Base-by-base conservation (phyloP, 345 rosid genomes). In the Turnera subulata region DNA sequence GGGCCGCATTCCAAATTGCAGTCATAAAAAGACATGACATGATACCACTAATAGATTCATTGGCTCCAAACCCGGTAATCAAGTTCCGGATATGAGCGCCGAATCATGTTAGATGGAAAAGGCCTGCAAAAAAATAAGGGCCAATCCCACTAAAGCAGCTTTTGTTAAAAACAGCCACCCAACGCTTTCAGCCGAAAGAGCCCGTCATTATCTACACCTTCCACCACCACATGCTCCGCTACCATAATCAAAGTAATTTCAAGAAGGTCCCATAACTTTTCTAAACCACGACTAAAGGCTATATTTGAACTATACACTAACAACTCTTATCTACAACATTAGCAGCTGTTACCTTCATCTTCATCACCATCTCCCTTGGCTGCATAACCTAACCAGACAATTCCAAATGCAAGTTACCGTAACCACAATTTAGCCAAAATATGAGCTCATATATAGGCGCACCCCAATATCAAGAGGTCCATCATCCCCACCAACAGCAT, bases 401-500 rank as follows among this genome's bases (percentile, higher is more conserved):
- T 22, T 73, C 43, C 54, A 32, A 63, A 35, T 9, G 22, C 15
- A 42, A 51, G 53, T 35, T 59, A 16, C 20, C 6, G 35, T 13
- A 33, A 51, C 46, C 50, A 38, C 12, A 38, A 29, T 46, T 64
- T 72, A 76, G 70, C 63, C 62, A 11, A 80, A 72, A 70, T 92
- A 92, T 42, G 98, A 74, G 80, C 82, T 79, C 80, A 76, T 63
- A 70, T 79, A 89, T 61, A 92, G 80, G 66, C 91, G 78, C 1
- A 69, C 88, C 54, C 82, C 84, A 61, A 89, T 78, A 40, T 92
- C 95, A 5, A 71, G 77, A 58, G 95, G 96, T 29, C 89, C 93
- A 45, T 74, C 87, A 63, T 72, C 84, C 52, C 98, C 98, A 40
- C 95, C 95, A 55, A 80, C 68, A 2, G 95, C 95, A 68, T 82